phyloP scores from a whole-genome alignment of 345 rosid species.

The Citrus unshiu region DNA sequence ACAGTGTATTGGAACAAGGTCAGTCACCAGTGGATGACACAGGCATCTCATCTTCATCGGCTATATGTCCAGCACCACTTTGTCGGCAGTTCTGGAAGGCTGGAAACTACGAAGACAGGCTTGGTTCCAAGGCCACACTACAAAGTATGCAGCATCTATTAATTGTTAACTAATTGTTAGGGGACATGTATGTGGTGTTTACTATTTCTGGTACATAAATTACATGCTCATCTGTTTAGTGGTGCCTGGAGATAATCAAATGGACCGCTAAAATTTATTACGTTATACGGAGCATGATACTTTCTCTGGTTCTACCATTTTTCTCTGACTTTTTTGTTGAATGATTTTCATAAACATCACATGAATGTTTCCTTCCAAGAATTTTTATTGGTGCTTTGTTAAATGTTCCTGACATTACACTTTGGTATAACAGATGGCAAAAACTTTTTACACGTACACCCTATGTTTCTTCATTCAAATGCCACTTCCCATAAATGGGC shows the following conservation, averaged over 20 bases:
- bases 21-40: slow-evolving; percentile 66
- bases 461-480: slow-evolving; percentile 97
- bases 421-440: slow-evolving; percentile 49
- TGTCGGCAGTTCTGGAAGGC: slow-evolving; percentile 97
- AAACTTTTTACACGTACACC: slow-evolving; percentile 85
- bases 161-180: background rate
- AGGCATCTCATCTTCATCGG: slow-evolving; percentile 56
- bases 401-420: background rate
- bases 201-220: background rate
- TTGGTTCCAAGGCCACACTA: slow-evolving; percentile 42
- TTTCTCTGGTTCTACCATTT: background rate
- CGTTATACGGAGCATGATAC: background rate
- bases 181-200: background rate
- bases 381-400: slow-evolving; percentile 10
- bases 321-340: background rate
- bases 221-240: background rate
- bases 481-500: slow-evolving; percentile 99
- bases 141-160: slow-evolving; percentile 49
- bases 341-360: background rate
- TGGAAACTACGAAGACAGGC: slow-evolving; percentile 55
- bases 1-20: slow-evolving; percentile 64
- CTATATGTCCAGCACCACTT: slow-evolving; percentile 61
- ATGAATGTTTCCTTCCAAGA: background rate
- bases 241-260: background rate
- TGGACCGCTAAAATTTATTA: background rate